These are phyloP conservation scores for Leptoxyphium fumago DNA, from an alignment of 2,329 filamentous ascomycete species.

Conservation along the genomic window DNA sequence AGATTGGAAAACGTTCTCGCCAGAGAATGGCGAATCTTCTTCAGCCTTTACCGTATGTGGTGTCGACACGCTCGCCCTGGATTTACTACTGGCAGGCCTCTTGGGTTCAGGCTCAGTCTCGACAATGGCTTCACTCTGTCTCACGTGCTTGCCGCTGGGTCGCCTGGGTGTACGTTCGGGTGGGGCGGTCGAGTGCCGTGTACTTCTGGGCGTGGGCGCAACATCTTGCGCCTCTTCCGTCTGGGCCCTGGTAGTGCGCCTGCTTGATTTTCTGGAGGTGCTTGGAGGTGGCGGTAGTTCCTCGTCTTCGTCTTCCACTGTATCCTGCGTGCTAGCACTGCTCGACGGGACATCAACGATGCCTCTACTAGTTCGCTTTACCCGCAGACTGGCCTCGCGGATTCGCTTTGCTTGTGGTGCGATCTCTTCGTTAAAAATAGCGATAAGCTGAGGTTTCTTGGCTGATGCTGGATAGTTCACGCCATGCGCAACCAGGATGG, in stretches of 20 bases:
- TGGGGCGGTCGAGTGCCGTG: constrained; percentile 20
- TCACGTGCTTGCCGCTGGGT: constrained; percentile 29
- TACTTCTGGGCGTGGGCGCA: constrained; percentile 14
- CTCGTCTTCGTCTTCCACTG: constrained; percentile 37
- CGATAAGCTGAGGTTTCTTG: constrained; percentile 79
- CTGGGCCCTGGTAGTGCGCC: constrained; percentile 16
- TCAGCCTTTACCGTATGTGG: constrained; percentile 21
- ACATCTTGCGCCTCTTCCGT: constrained; percentile 25
- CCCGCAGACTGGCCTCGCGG: constrained; percentile 57
- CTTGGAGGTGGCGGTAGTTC: constrained; percentile 31
- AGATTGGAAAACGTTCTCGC: constrained; percentile 79
- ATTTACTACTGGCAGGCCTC: constrained; percentile 11
- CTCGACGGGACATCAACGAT: constrained; percentile 56
- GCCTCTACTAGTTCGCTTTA: constrained; percentile 74
- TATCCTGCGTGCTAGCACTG: constrained; percentile 47
- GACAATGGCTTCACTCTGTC: constrained; percentile 22
- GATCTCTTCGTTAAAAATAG: constrained; percentile 67
- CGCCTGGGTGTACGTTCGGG: constrained; percentile 18
- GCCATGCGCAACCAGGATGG: constrained; percentile 80
- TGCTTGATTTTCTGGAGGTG: constrained; percentile 9
- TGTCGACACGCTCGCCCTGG: constrained; percentile 11
- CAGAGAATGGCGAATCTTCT: constrained; percentile 56
- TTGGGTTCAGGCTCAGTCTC: constrained; percentile 35
- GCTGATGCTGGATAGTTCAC: constrained; percentile 74
- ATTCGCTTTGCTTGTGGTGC: constrained; percentile 65